Conservation (phyloP, 495 filamentous ascomycete genomes). For the Staphylotrichum tortipilum region DNA sequence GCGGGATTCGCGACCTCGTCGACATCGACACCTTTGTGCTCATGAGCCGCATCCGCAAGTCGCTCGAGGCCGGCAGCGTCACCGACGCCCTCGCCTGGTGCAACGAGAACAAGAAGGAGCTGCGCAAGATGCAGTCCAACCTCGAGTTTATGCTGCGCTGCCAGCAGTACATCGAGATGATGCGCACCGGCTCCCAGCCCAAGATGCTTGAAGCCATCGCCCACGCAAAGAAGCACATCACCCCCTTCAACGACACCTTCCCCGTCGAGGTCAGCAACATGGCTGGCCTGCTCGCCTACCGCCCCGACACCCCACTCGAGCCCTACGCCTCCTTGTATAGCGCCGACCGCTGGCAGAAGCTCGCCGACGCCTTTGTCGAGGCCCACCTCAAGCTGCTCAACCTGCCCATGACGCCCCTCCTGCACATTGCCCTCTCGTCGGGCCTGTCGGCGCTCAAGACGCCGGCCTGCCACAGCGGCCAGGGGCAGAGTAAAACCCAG, state of each 20-base stretch:
- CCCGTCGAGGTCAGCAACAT: slow-evolving; percentile 60
- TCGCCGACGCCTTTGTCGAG: slow-evolving; percentile 73
- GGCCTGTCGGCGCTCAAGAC: slow-evolving; percentile 94
- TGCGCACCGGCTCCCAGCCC: slow-evolving; percentile 50
- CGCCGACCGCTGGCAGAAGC: slow-evolving; percentile 57
- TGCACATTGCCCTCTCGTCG: slow-evolving; percentile 84
- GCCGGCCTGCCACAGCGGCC: slow-evolving; percentile 72
- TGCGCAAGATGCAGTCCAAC: slow-evolving; percentile 77
- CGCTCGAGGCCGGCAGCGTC: slow-evolving; percentile 60
- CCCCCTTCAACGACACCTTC: slow-evolving; percentile 56
- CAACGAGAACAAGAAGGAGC: slow-evolving; percentile 75
- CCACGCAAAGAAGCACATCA: slow-evolving; percentile 74
- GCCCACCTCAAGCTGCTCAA: slow-evolving; percentile 82
- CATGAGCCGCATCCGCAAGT: slow-evolving; percentile 65
- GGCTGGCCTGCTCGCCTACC: slow-evolving; percentile 70
- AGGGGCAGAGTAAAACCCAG: not conserved
- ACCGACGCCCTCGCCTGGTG: slow-evolving; percentile 83
- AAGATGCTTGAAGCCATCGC: slow-evolving; percentile 67
- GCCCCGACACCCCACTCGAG: slow-evolving; percentile 44
- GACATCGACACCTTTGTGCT: slow-evolving; percentile 83
- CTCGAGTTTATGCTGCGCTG: slow-evolving; percentile 91
- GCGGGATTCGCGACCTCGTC: slow-evolving; percentile 60
- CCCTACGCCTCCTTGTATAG: slow-evolving; percentile 56
- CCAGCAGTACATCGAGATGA: slow-evolving; percentile 90
- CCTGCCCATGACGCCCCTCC: slow-evolving; percentile 73